phyloP scores from a whole-genome alignment of 2,329 filamentous ascomycete species.

The Huntiella moniliformis region DNA sequence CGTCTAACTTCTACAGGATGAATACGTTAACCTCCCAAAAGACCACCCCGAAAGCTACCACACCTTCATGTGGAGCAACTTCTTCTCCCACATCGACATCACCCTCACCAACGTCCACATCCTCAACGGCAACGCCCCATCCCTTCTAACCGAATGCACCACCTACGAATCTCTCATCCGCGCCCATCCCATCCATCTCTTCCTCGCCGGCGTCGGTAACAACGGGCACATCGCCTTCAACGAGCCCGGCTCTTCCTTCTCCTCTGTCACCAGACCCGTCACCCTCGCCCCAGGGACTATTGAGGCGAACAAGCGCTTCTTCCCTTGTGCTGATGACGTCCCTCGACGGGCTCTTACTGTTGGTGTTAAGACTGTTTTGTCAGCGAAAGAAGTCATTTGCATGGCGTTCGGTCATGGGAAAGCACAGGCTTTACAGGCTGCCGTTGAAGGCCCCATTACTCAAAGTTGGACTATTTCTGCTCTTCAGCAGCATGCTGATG shows the following conservation, averaged over 20 bases:
- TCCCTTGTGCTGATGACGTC: constrained; percentile 49
- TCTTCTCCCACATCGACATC: constrained; percentile 74
- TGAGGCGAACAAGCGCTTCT: constrained; percentile 69
- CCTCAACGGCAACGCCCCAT: constrained; percentile 59
- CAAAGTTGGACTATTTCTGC: constrained; percentile 83
- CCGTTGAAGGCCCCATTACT: constrained; percentile 65
- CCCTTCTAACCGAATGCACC: constrained; percentile 58
- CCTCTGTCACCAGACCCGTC: constrained; percentile 66
- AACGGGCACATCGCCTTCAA: constrained; percentile 87
- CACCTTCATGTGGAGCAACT: constrained; percentile 84
- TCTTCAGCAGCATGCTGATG: constrained; percentile 62
- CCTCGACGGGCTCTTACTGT: constrained; percentile 72
- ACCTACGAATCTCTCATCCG: constrained; percentile 65
- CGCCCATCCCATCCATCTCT: constrained; percentile 59
- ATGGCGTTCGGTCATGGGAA: constrained; percentile 72
- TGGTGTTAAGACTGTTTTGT: constrained; percentile 65
- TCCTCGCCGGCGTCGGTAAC: constrained; percentile 67
- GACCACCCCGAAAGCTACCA: constrained; percentile 78
- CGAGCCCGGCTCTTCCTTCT: constrained; percentile 64
- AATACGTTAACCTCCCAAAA: constrained; percentile 68
- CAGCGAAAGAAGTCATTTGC: constrained; percentile 63
- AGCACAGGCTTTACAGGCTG: constrained; percentile 58
- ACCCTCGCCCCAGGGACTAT: constrained; percentile 77
- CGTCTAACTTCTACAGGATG: constrained; percentile 35
- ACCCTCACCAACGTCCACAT: constrained; percentile 70